These are phyloP conservation scores for Corymbia maculata DNA, from an alignment of 345 rosid species.

Conservation along the genomic window DNA sequence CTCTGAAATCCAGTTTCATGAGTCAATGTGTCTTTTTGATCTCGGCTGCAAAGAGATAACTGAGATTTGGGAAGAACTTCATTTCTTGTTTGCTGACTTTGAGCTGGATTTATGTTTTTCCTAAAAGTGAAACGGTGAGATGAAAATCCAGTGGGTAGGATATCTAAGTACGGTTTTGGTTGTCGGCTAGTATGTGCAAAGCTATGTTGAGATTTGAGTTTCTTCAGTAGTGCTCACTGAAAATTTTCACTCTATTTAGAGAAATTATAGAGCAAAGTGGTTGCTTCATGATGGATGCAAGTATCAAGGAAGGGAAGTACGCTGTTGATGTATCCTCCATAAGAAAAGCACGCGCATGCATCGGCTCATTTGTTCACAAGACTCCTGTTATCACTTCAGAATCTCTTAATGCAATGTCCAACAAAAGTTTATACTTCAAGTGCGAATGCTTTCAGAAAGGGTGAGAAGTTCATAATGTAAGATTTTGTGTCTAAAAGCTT, in stretches of 20 bases:
- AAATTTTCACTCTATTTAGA: background rate
- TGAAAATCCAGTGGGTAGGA: background rate
- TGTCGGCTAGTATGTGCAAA: background rate
- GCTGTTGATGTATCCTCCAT: conserved; percentile 78
- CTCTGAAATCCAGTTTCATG: no score
- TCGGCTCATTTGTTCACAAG: conserved; percentile 44
- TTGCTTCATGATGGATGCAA: conserved; percentile 31
- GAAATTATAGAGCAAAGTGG: background rate
- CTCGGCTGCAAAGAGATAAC: background rate
- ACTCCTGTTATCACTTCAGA: conserved; percentile 74
- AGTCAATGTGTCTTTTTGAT: background rate
- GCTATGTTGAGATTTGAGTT: background rate
- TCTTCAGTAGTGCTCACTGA: background rate
- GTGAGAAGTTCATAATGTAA: conserved; percentile 19
- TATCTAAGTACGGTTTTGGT: background rate
- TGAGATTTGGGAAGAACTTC: background rate
- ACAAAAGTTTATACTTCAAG: conserved; percentile 65
- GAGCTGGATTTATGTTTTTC: background rate
- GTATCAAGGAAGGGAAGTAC: conserved; percentile 14
- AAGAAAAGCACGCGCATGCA: conserved; percentile 56
- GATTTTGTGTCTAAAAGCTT: no score
- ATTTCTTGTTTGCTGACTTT: background rate
- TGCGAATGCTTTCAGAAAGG: conserved; percentile 93
- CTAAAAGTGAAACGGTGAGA: background rate
- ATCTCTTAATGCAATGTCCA: conserved; percentile 46